phyloP scores from a whole-genome alignment of 129 eudicot species.

The Centaurea solstitialis region DNA sequence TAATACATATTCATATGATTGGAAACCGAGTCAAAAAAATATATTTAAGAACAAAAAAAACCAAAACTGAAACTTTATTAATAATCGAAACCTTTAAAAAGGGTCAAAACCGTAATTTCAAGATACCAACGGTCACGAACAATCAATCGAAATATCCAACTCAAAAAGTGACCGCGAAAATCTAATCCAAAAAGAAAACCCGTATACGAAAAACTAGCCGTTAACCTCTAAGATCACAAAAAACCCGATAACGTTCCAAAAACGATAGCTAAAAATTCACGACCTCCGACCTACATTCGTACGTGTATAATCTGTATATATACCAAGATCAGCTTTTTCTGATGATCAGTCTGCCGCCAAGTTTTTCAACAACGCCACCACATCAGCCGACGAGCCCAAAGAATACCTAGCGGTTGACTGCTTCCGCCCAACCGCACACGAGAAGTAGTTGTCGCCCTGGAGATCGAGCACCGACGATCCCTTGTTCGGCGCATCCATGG shows the following conservation, averaged over 20 bases:
- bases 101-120: not conserved
- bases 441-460: slow-evolving; percentile 74
- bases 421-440: slow-evolving; percentile 86
- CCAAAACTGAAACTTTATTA: not conserved
- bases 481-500: slow-evolving; percentile 41
- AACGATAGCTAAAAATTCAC: slow-evolving; percentile 2
- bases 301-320: not conserved
- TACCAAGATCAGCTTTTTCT: slow-evolving; percentile 5
- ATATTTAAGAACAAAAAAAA: not conserved
- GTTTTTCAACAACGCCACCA: slow-evolving; percentile 56
- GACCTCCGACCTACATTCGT: slow-evolving; percentile 8
- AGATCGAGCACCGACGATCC: slow-evolving; percentile 75
- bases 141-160: slow-evolving; percentile 9
- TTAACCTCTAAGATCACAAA: not conserved
- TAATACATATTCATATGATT: too few species aligned
- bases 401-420: slow-evolving; percentile 76
- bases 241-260: not conserved
- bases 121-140: not conserved
- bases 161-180: not conserved
- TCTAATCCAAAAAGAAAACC: not conserved
- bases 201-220: not conserved
- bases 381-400: slow-evolving; percentile 68
- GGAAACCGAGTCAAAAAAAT: not conserved
- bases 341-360: slow-evolving; percentile 40
- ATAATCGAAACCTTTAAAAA: not conserved